These are phyloP conservation scores for Chrysosphaeria jannelii DNA, from an alignment of 2,329 filamentous ascomycete genomes.

Conservation along the genomic window DNA sequence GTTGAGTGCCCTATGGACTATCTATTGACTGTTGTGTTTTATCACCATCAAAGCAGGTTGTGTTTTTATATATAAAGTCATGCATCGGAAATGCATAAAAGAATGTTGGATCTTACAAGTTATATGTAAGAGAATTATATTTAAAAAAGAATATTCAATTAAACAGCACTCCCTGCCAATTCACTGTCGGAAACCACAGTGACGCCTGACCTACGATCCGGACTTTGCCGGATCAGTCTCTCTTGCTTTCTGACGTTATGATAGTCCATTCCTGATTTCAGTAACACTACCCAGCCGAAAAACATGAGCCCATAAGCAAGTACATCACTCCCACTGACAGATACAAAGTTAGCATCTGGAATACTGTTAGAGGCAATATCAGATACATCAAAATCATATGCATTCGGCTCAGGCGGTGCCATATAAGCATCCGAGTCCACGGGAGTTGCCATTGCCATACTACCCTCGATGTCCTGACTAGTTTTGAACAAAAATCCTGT, in stretches of 20 bases:
- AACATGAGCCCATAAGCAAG: constrained; percentile 64
- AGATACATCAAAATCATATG: constrained; percentile 59
- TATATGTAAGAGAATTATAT: too few species aligned
- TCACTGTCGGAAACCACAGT: constrained; percentile 72
- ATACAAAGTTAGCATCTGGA: constrained; percentile 9
- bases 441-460: constrained; percentile 10
- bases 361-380: constrained; percentile 18
- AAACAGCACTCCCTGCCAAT: too few species aligned
- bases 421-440: constrained; percentile 26
- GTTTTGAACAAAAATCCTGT: constrained; percentile 91
- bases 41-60: too few species aligned
- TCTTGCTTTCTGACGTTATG: constrained; percentile 69
- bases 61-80: too few species aligned
- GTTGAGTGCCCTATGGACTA: too few species aligned
- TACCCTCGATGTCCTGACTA: constrained; percentile 9
- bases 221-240: constrained; percentile 74
- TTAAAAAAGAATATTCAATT: too few species aligned
- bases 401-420: constrained; percentile 60
- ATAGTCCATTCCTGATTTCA: constrained; percentile 78
- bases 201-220: constrained; percentile 58
- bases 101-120: too few species aligned
- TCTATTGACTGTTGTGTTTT: too few species aligned
- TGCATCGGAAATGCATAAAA: too few species aligned
- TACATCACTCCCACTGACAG: constrained; percentile 13
- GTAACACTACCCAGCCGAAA: constrained; percentile 91